Conservation (phyloP, 2,329 filamentous ascomycete genomes). For the Neonectria ditissima region DNA sequence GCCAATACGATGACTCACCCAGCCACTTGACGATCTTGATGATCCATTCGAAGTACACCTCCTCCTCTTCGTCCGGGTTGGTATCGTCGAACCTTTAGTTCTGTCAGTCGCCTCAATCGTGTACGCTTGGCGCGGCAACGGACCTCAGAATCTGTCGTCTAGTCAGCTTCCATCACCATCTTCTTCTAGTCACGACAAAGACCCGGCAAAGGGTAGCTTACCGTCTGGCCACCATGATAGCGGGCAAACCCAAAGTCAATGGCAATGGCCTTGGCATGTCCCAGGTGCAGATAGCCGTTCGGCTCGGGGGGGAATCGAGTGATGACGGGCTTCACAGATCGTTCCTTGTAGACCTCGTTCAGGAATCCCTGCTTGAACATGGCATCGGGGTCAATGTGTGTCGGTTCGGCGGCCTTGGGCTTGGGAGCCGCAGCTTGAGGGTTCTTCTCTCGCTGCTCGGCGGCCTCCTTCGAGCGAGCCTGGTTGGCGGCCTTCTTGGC, state of each 20-base stretch:
- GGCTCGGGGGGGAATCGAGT: slow-evolving; percentile 88
- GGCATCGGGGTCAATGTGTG: slow-evolving; percentile 65
- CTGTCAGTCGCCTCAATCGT: slow-evolving; percentile 24
- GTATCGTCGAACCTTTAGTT: slow-evolving; percentile 86
- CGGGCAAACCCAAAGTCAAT: slow-evolving; percentile 96
- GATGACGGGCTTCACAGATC: slow-evolving; percentile 70
- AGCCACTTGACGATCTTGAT: slow-evolving; percentile 88
- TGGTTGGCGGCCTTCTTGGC: slow-evolving; percentile 67
- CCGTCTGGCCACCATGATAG: slow-evolving; percentile 77
- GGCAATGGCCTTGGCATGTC: slow-evolving; percentile 94
- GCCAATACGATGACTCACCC: slow-evolving; percentile 32
- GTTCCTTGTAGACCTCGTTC: slow-evolving; percentile 76
- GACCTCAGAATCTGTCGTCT: slow-evolving; percentile 47
- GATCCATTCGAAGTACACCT: slow-evolving; percentile 90
- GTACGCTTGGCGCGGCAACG: slow-evolving; percentile 3
- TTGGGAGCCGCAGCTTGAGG: slow-evolving; percentile 51
- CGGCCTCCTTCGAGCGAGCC: slow-evolving; percentile 58
- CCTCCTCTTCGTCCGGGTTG: slow-evolving; percentile 93
- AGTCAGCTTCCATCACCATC: slow-evolving; percentile 26
- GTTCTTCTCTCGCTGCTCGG: slow-evolving; percentile 47
- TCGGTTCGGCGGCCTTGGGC: slow-evolving; percentile 59
- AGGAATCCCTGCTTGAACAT: slow-evolving; percentile 88
- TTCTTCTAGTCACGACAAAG: not conserved
- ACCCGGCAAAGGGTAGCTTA: slow-evolving; percentile 31
- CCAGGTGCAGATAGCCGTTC: slow-evolving; percentile 93